Conservation (phyloP, 345 rosid species). For the Murraya koenigii region DNA sequence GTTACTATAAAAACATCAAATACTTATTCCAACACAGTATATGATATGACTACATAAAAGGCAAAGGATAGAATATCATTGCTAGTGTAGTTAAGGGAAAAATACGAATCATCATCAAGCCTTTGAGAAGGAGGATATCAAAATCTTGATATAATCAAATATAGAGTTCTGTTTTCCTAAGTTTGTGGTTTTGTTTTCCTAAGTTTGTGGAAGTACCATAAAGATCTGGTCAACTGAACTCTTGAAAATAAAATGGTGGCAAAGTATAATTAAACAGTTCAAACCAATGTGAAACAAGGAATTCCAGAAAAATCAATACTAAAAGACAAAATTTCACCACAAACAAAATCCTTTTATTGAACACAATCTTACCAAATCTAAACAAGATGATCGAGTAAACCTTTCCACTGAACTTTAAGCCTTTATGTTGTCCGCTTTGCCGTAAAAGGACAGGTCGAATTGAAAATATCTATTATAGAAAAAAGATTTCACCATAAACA, state of each 20-base stretch:
- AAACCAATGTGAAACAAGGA: neutral
- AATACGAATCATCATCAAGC: neutral
- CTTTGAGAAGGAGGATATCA: neutral
- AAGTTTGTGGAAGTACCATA: neutral
- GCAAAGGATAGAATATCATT: neutral
- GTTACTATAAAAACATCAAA: neutral
- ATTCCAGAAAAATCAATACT: slow-evolving; percentile 8
- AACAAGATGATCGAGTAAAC: slow-evolving; percentile 44
- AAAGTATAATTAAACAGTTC: slow-evolving; percentile 2
- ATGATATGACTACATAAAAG: neutral
- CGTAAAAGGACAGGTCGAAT: slow-evolving; percentile 52
- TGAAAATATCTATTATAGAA: slow-evolving; percentile 55
- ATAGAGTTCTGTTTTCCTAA: neutral
- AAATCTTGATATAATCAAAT: neutral
- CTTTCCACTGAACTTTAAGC: slow-evolving; percentile 58
- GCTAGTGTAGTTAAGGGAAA: neutral
- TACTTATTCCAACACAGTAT: neutral
- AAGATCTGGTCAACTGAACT: neutral
- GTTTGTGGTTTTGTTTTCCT: neutral
- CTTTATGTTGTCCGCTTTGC: slow-evolving; percentile 55
- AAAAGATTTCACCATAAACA: slow-evolving; percentile 34
- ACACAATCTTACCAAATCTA: slow-evolving; percentile 56
- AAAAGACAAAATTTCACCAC: slow-evolving; percentile 14
- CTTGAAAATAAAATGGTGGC: neutral
- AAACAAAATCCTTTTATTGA: slow-evolving; percentile 17